These are phyloP conservation scores for Haematococcus lacustris DNA, from an alignment of 139 green algal genomes.

Conservation along the genomic window DNA sequence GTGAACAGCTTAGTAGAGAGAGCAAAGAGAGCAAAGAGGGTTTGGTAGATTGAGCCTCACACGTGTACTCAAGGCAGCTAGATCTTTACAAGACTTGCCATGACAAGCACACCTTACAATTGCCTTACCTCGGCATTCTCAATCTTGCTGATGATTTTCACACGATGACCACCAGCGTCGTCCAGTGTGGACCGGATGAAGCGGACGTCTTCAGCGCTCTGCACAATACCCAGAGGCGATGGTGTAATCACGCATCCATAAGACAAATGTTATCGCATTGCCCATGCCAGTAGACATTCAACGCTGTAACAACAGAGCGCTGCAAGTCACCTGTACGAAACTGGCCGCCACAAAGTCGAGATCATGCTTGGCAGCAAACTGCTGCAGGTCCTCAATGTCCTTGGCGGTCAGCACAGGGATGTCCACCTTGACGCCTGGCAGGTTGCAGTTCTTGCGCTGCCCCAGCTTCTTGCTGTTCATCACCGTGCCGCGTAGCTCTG, in stretches of 20 bases:
- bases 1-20: too few relatives aligned
- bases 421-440: constrained; percentile 72
- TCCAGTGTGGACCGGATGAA: constrained; percentile 55
- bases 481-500: constrained; percentile 26
- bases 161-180: constrained; percentile 33
- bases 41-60: too few relatives aligned
- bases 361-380: constrained; percentile 52
- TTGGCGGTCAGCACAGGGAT: constrained; percentile 63
- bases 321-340: constrained; percentile 36
- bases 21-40: too few relatives aligned
- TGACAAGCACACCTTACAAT: too few relatives aligned
- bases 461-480: constrained; percentile 46
- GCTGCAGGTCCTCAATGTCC: constrained; percentile 58
- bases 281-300: too few relatives aligned
- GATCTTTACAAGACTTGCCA: too few relatives aligned
- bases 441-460: constrained; percentile 60
- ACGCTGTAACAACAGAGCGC: too few relatives aligned
- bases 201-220: constrained; percentile 34
- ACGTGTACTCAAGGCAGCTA: too few relatives aligned
- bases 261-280: too few relatives aligned
- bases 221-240: too few relatives aligned
- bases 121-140: constrained; percentile 33
- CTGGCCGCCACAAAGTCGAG: constrained; percentile 61
- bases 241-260: too few relatives aligned
- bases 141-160: constrained; percentile 66